Evolutionary conservation across 2,329 filamentous ascomycete genomes (phyloP).

Genomic region (Alternaria incomplexa): DNA sequence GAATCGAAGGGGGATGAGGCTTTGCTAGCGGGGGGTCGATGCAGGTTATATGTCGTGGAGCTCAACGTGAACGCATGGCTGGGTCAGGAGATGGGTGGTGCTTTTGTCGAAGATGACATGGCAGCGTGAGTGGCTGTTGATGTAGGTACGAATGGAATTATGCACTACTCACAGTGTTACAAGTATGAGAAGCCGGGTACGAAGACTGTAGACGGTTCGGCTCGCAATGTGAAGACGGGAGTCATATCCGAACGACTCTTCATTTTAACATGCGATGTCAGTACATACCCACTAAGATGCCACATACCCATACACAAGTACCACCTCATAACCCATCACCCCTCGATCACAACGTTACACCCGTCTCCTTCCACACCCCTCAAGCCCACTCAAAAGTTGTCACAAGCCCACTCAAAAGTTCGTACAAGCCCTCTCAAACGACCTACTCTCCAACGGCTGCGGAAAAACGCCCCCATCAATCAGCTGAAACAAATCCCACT

Average conservation of each 20-base stretch:
- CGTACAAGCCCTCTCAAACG: constrained; percentile 36
- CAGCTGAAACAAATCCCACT: constrained; percentile 61
- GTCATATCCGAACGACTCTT: neutral
- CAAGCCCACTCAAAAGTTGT: constrained; percentile 17
- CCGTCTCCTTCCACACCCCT: neutral
- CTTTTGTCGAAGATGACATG: no score
- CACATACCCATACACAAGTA: neutral
- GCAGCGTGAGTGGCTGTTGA: no score
- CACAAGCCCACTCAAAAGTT: constrained; percentile 35
- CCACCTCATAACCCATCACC: neutral
- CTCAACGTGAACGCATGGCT: no score
- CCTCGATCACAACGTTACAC: neutral
- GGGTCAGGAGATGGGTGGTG: no score
- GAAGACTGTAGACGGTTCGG: no score
- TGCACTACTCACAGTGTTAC: no score
- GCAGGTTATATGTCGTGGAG: no score
- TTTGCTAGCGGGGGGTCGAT: no score
- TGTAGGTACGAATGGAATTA: no score
- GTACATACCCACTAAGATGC: neutral
- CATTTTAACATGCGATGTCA: neutral
- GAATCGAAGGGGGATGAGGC: no score
- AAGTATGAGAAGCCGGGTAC: no score
- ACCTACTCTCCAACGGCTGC: constrained; percentile 35
- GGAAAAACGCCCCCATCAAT: constrained; percentile 60
- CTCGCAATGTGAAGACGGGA: neutral